Base-by-base conservation (phyloP, 2,329 filamentous ascomycete genomes). In the Cladophialophora immunda region DNA sequence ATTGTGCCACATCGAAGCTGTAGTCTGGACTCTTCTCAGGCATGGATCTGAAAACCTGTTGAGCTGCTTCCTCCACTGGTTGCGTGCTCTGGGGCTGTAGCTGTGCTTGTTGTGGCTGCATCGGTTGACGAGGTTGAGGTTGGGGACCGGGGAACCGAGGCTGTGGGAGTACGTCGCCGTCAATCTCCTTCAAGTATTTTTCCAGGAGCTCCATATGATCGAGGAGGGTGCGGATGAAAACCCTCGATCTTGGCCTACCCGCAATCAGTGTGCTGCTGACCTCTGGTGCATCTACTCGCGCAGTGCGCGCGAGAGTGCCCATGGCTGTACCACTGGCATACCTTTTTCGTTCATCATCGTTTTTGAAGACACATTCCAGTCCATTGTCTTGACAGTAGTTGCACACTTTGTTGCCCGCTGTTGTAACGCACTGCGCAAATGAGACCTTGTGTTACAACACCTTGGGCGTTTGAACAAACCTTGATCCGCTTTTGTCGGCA, bases 331-430 rank as follows among this genome's bases (percentile, higher is more conserved):
- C 29, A 30, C 29, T 30, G 8, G 29, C 29, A 30, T 55, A 55
- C 52, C 29, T 55, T 55, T 27, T 55, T 27, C 52, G 52, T n/a
- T 55, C 52, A 29, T 55, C 52, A 55, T 55, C 52, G 29, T 27
- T 27, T n/a, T 19, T n/a, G 27, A 55, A 55, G 52, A 55, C 25
- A 29, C 52, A 55, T 27, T n/a, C 15, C 52, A 29, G 27, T n/a
- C 52, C 52, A 30, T 27, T 55, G 52, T 55, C 52, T 27, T 55
- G 17, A 27, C 52, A 55, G 25, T 55, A 30, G 27, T 55, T 27
- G 52, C 52, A 55, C 17, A 27, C 52, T 17, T 25, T 55, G 17
- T 55, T 27, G n/a, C 29, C 52, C 15, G 52, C 17, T 27, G 17
- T 17, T n/a, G 25, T 55, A 27, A 55, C 52, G 27, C 52, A 55